These are phyloP conservation scores for Paecilomyces niveus DNA, from an alignment of 2,329 filamentous ascomycete species.

Conservation along the genomic window DNA sequence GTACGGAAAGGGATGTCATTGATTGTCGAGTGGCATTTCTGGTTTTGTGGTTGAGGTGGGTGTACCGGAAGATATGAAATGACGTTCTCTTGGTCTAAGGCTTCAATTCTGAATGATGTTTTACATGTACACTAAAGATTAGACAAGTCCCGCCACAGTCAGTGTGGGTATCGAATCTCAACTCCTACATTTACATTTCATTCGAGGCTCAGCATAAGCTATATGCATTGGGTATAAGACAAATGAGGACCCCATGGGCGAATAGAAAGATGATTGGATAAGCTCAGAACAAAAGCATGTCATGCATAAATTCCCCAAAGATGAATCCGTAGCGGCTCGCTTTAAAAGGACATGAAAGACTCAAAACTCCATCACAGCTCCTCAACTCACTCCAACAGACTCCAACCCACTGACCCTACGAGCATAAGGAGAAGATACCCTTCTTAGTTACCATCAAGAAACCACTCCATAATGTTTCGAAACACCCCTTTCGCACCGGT, in stretches of 20 bases:
- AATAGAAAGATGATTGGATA: neutral
- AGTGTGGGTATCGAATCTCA: neutral
- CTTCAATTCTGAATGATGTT: neutral
- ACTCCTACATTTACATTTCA: neutral
- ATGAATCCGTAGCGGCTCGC: neutral
- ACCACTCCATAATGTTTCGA: conserved; percentile 74
- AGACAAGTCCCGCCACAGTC: neutral
- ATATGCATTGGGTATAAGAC: neutral
- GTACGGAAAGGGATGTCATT: conserved; percentile 13
- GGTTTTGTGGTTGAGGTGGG: neutral
- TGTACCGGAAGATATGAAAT: too few species aligned
- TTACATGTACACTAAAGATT: neutral
- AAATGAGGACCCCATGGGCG: neutral
- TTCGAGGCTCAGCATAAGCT: neutral
- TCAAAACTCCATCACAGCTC: neutral
- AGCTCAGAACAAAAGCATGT: neutral
- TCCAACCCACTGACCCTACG: neutral
- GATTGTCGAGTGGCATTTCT: neutral
- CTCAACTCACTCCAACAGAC: neutral
- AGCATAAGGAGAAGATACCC: neutral
- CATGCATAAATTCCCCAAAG: neutral
- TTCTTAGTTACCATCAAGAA: conserved; percentile 47
- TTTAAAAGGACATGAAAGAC: neutral
- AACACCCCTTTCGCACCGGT: conserved; percentile 67
- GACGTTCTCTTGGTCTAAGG: neutral